These are phyloP conservation scores for Calophaca sinica DNA, from an alignment of 306 rosid species.

Conservation along the genomic window DNA sequence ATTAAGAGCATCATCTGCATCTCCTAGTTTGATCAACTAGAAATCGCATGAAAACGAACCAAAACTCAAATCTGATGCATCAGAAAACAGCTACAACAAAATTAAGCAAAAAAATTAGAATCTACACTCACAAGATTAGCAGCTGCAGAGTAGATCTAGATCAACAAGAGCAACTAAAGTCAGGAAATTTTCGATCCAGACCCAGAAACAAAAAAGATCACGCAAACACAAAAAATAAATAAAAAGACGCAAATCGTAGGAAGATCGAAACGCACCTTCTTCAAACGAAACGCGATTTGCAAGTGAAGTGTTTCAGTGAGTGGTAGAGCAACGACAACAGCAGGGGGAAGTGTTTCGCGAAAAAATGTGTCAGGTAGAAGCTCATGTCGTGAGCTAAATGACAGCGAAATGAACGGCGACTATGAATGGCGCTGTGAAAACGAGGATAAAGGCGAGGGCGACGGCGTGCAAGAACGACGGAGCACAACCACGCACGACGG, in stretches of 20 bases:
- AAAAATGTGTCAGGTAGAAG: slow-evolving; percentile 13
- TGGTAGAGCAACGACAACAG: slow-evolving; percentile 21
- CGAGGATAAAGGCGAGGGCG: too few species aligned
- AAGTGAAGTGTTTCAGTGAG: not conserved
- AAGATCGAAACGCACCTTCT: slow-evolving; percentile 44
- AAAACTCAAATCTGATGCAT: slow-evolving; percentile 31
- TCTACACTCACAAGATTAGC: not conserved
- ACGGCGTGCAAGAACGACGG: too few species aligned
- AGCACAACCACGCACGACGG: too few species aligned
- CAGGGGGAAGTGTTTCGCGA: slow-evolving; percentile 4
- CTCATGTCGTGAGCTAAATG: slow-evolving; percentile 42
- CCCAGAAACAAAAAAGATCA: slow-evolving; percentile 7
- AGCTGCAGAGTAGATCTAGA: slow-evolving; percentile 46
- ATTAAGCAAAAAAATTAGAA: slow-evolving; percentile 18
- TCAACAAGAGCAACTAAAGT: slow-evolving; percentile 40
- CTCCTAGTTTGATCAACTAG: not conserved
- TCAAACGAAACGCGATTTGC: slow-evolving; percentile 14
- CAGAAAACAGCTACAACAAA: slow-evolving; percentile 21
- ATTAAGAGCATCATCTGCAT: not conserved
- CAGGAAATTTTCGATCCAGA: slow-evolving; percentile 40
- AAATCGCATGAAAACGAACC: not conserved
- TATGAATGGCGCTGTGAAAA: too few species aligned
- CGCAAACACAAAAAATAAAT: not conserved
- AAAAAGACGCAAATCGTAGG: slow-evolving; percentile 8
- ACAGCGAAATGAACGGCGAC: slow-evolving; percentile 40